Conservation (phyloP, 331 rosid genomes). For the Rosa hybrid region DNA sequence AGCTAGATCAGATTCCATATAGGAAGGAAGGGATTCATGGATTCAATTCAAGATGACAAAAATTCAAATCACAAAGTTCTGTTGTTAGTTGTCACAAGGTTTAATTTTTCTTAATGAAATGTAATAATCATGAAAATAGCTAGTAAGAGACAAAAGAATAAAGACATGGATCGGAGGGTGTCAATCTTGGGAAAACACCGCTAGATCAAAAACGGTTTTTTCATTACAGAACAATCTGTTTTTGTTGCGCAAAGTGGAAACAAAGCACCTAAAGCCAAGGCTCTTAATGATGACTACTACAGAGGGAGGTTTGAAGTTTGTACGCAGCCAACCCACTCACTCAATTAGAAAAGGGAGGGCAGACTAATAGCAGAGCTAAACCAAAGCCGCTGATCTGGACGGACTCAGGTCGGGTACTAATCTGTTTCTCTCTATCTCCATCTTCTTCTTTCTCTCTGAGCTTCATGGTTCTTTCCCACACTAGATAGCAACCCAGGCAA, state of each 20-base stretch:
- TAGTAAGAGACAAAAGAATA: conserved; percentile 33
- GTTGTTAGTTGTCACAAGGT: not conserved
- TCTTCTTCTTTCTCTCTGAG: too few relatives aligned
- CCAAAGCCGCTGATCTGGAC: too few relatives aligned
- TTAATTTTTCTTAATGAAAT: not conserved
- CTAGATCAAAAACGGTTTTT: conserved; percentile 14
- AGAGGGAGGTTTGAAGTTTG: too few relatives aligned
- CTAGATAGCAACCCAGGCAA: too few relatives aligned
- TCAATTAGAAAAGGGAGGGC: too few relatives aligned
- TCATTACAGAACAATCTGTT: conserved; percentile 40
- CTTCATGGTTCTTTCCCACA: too few relatives aligned
- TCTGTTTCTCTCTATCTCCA: too few relatives aligned
- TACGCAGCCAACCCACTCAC: too few relatives aligned
- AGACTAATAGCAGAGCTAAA: too few relatives aligned
- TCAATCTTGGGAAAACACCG: conserved; percentile 16
- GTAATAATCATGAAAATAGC: not conserved
- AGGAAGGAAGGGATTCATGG: conserved; percentile 11
- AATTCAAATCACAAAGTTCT: not conserved
- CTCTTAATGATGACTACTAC: conserved; percentile 57
- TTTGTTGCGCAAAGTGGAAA: conserved; percentile 60
- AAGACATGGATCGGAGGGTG: conserved; percentile 21
- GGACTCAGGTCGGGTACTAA: too few relatives aligned
- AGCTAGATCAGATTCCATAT: conserved; percentile 22
- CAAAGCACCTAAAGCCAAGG: conserved; percentile 48
- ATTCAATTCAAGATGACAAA: conserved; percentile 10